Conservation (phyloP, 31 red algal species). For the Asparagopsis taxiformis region DNA sequence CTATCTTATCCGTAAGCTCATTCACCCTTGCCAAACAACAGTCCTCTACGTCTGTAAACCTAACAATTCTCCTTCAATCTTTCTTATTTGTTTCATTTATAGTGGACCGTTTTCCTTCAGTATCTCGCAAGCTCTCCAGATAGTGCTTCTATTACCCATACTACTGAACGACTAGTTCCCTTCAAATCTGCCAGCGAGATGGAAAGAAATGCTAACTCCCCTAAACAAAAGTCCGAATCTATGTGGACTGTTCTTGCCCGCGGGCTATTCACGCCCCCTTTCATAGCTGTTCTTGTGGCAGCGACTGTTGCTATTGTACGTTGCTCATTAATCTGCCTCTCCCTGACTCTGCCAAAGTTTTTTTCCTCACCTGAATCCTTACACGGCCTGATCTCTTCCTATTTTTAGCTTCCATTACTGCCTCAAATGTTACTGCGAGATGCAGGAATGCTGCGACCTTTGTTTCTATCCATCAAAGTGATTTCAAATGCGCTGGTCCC, state of each 20-base stretch:
- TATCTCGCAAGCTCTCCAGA: slow-evolving; percentile 11
- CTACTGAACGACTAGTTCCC: not conserved
- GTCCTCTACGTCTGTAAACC: too few species aligned
- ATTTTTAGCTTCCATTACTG: too few species aligned
- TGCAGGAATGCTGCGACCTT: slow-evolving; percentile 16
- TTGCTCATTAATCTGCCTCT: not conserved
- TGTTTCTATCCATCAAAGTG: slow-evolving; percentile 25
- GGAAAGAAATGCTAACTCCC: not conserved
- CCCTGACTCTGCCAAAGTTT: not conserved
- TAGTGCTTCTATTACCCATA: not conserved
- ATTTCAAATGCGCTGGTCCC: slow-evolving; percentile 20
- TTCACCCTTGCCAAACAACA: too few species aligned
- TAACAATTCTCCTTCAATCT: slow-evolving; percentile 12
- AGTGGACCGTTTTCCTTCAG: slow-evolving; percentile 22
- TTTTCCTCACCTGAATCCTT: not conserved
- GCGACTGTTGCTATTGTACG: slow-evolving; percentile 11
- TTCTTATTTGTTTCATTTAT: not conserved
- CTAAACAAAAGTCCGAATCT: not conserved
- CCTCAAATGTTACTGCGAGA: slow-evolving; percentile 5
- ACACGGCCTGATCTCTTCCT: not conserved
- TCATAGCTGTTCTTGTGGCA: slow-evolving; percentile 7
- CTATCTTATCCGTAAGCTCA: not conserved
- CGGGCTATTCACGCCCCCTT: not conserved
- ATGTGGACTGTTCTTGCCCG: not conserved
- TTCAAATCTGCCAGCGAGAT: not conserved